These are phyloP conservation scores for Coprinopsis strossmayeri DNA, from an alignment of 768 basidiomycete genomes.

Conservation along the genomic window DNA sequence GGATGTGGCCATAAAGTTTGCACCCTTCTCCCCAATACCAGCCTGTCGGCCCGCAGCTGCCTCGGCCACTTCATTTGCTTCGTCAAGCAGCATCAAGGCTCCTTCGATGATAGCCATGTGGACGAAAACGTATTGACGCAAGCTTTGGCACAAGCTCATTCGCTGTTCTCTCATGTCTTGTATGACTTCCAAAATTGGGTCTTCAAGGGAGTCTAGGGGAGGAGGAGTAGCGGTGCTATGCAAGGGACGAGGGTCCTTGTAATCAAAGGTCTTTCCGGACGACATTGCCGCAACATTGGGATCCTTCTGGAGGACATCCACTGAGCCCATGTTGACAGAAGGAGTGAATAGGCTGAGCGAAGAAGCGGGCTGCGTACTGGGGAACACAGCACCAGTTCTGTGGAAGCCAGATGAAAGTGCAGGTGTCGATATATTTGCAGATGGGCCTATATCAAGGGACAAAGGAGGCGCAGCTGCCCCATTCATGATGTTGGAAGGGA, in stretches of 20 bases:
- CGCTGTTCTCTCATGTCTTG: slow-evolving; percentile 95
- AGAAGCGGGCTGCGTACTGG: too few relatives aligned
- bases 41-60: slow-evolving; percentile 14
- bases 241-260: slow-evolving; percentile 55
- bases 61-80: slow-evolving; percentile 40
- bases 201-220: slow-evolving; percentile 53
- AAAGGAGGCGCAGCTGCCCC: slow-evolving; percentile 2
- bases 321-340: too few relatives aligned
- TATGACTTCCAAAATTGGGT: slow-evolving; percentile 76
- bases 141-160: slow-evolving; percentile 94
- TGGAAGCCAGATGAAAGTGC: not conserved
- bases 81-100: slow-evolving; percentile 68
- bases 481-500: not conserved
- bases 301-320: not conserved
- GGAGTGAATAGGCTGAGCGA: too few relatives aligned
- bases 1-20: slow-evolving; percentile 5
- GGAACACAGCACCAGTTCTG: not conserved
- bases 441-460: not conserved
- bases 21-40: slow-evolving; percentile 12
- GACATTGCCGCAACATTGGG: not conserved
- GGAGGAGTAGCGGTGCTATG: slow-evolving; percentile 50
- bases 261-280: slow-evolving; percentile 37
- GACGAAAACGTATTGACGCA: slow-evolving; percentile 92
- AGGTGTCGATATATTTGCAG: slow-evolving; percentile 1
- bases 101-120: slow-evolving; percentile 84